Percentiles rank a stretch among this genome's conserved stretches.
These are phyloP conservation scores for Botryococcus braunii DNA, from an alignment of 163 green algal genomes.

Conservation along the genomic window DNA sequence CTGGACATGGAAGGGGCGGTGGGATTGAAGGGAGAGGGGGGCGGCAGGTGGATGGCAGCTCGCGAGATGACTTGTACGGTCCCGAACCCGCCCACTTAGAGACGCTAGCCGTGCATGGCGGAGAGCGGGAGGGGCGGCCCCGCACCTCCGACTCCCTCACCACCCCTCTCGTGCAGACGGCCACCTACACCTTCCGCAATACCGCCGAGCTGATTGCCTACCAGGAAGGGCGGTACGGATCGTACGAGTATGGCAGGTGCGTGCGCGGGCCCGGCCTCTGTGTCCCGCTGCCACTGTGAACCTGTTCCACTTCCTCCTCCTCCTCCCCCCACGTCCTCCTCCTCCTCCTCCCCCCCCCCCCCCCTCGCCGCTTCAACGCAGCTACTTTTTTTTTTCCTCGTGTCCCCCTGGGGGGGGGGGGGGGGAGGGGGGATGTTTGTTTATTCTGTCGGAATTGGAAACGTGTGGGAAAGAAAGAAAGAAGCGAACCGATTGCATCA, in stretches of 20 bases:
- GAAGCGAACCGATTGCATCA: no score
- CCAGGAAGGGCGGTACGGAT: constrained; percentile 86
- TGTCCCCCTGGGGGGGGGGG: no score
- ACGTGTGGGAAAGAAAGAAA: no score
- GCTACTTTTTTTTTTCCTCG: no score
- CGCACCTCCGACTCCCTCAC: constrained; percentile 83
- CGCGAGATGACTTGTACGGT: not conserved
- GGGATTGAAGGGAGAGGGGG: not conserved
- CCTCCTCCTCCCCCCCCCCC: constrained; percentile 1
- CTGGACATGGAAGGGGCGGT: not conserved
- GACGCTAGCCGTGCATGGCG: constrained; percentile 59
- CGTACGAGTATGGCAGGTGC: constrained; percentile 95
- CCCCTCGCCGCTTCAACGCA: no score
- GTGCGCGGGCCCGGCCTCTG: constrained; percentile 28
- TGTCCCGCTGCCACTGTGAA: no score
- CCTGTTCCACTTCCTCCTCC: no score
- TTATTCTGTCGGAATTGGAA: no score
- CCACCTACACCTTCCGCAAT: constrained; percentile 90
- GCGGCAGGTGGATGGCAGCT: not conserved
- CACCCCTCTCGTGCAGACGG: constrained; percentile 94
- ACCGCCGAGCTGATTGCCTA: constrained; percentile 95
- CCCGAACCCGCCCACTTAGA: not conserved
- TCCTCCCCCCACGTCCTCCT: no score
- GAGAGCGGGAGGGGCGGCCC: constrained; percentile 55
- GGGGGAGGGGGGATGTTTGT: no score